phyloP scores from a whole-genome alignment of 176 grass and related monocot species.

The Panicum miliaceum region DNA sequence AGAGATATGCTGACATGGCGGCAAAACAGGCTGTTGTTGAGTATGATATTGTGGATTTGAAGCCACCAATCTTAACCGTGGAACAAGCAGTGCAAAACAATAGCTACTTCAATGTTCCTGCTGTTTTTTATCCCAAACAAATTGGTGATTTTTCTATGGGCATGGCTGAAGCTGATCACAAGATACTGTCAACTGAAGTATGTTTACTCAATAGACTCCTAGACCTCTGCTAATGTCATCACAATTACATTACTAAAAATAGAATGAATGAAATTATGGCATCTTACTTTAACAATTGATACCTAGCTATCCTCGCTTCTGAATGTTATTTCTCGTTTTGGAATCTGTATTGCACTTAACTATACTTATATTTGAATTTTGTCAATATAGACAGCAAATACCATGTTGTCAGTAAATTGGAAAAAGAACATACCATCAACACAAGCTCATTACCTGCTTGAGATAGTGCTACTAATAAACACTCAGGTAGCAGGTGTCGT shows the following conservation, averaged over 20 bases:
- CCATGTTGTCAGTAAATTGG: neutral
- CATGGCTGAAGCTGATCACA: conserved; percentile 79
- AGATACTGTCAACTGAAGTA: conserved; percentile 67
- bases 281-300: neutral
- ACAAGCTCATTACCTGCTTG: neutral
- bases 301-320: neutral
- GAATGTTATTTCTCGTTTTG: neutral
- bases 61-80: conserved; percentile 61
- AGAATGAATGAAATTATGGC: neutral
- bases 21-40: conserved; percentile 63
- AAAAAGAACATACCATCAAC: neutral
- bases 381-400: neutral
- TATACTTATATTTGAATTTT: neutral
- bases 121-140: conserved; percentile 49
- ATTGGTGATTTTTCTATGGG: conserved; percentile 69
- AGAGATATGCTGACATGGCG: conserved; percentile 73
- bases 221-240: neutral
- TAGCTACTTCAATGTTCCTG: conserved; percentile 60
- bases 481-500: neutral
- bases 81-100: conserved; percentile 68
- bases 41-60: conserved; percentile 62
- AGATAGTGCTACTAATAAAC: neutral
- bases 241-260: neutral
- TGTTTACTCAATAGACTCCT: neutral
- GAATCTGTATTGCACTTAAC: neutral